Conservation (phyloP, 2,329 filamentous ascomycete species). For the Penicillium fuscoglaucum region DNA sequence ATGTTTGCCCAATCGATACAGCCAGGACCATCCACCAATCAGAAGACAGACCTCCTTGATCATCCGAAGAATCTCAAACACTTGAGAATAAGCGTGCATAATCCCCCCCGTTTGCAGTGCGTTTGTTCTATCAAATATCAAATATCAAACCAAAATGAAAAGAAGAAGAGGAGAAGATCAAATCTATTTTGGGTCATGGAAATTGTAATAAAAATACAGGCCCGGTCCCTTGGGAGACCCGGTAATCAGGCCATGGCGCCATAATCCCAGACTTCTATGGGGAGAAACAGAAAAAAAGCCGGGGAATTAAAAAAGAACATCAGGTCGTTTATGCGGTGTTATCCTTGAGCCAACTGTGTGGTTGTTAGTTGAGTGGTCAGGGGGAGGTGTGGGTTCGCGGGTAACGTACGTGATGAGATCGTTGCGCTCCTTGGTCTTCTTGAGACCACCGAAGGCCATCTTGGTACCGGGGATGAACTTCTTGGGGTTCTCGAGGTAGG, state of each 20-base stretch:
- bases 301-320: constrained; percentile 22
- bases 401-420: constrained; percentile 89
- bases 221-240: constrained; percentile 28
- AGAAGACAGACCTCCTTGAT: background rate
- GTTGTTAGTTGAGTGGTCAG: constrained; percentile 17
- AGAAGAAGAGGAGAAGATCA: constrained; percentile 23
- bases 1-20: constrained; percentile 26
- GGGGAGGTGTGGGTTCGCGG: background rate
- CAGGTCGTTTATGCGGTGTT: constrained; percentile 35
- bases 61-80: constrained; percentile 4
- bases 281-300: constrained; percentile 10
- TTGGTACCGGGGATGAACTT: constrained; percentile 99
- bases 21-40: constrained; percentile 12
- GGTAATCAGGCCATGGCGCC: constrained; percentile 29
- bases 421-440: constrained; percentile 99
- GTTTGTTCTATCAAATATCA: constrained; percentile 14
- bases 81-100: background rate
- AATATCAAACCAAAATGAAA: constrained; percentile 12
- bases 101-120: constrained; percentile 1
- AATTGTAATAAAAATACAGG: constrained; percentile 43
- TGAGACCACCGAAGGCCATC: constrained; percentile 99
- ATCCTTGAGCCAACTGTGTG: constrained; percentile 42
- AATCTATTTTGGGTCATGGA: constrained; percentile 38
- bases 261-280: constrained; percentile 25
- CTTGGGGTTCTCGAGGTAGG: constrained; percentile 99